Evolutionary conservation across 2,329 filamentous ascomycete species (phyloP).

Genomic region (Ascochyta koolunga): DNA sequence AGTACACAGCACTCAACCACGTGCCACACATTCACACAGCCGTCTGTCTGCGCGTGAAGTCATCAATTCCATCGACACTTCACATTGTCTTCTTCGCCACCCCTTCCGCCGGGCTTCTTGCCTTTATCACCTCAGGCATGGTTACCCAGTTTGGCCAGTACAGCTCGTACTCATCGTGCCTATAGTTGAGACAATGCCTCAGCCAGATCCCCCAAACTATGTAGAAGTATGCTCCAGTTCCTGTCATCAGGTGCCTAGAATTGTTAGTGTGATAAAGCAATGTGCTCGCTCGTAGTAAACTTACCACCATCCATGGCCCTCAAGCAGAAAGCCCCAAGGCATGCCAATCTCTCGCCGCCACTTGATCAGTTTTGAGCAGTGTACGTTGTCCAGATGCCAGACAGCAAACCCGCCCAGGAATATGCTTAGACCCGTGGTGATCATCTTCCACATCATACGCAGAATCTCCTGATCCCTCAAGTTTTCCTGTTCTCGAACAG

Average conservation of each 20-base stretch:
- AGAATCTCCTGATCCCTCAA: slow-evolving; percentile 63
- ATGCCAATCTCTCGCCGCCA: slow-evolving; percentile 74
- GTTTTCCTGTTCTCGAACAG: slow-evolving; percentile 57
- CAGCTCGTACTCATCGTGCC: slow-evolving; percentile 73
- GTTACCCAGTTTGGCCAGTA: slow-evolving; percentile 69
- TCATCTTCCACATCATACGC: slow-evolving; percentile 77
- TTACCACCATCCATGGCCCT: slow-evolving; percentile 76
- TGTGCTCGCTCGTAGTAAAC: slow-evolving; percentile 26
- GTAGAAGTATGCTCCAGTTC: slow-evolving; percentile 81
- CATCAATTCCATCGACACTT: neutral
- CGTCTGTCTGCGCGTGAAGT: too few relatives aligned
- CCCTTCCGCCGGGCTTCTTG: slow-evolving; percentile 20
- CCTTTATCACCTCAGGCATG: slow-evolving; percentile 59
- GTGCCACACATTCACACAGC: neutral
- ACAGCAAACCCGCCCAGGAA: slow-evolving; percentile 78
- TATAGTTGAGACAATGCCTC: slow-evolving; percentile 74
- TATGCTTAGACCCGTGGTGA: slow-evolving; percentile 68
- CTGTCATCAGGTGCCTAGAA: slow-evolving; percentile 77
- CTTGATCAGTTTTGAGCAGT: slow-evolving; percentile 67
- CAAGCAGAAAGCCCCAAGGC: slow-evolving; percentile 79
- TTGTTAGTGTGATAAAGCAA: neutral
- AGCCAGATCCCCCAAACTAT: slow-evolving; percentile 86
- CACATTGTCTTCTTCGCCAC: slow-evolving; percentile 40
- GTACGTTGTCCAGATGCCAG: slow-evolving; percentile 81
- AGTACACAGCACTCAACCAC: neutral